Base-by-base conservation (phyloP, 805 yeast genomes). In the Teunomyces atbi region DNA sequence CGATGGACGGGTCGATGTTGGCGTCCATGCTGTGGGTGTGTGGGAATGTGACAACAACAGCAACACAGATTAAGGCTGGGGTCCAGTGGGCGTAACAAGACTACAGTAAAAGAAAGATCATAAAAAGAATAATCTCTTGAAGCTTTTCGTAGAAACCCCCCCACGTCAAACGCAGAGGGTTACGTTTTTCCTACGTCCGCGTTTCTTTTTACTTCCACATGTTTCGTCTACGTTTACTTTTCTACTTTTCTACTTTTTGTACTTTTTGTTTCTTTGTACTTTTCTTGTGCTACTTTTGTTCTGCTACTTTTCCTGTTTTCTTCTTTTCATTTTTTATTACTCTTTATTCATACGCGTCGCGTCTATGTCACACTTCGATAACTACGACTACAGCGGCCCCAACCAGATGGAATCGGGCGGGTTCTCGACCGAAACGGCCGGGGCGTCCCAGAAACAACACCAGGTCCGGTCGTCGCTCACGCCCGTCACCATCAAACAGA, bases 401-500 rank as follows among this genome's bases (percentile, higher is more conserved):
- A 47, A 42, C 40, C 51, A 23, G 11, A 23, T 43, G 39, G 59
- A 53, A 29, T 37, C 44, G 36, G 58, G 58, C 15, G 64, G 64
- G 13, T 59, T 56, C 45, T 50, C 44, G 29, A 37, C 42, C 11
- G 60, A 63, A 6, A 51, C 44, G 16, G 37, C 26, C 3, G 47
- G 41, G 23, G 48, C 53, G 15, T 55, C 64, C 29, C 68, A 64
- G 38, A 59, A 45, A 44, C 38, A 39, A 15, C 59, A 57, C 43
- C 62, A 54, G 27, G 29, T 48, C 5, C 59, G 70, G 27, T 52
- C 64, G 2, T 53, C 59, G 23, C 51, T 51, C 40, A 70, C 74
- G 3, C 91, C 95, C 2, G 89, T 85, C 10, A 86, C 95, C 1
- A 81, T 86, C 55, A 86, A 84, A 58, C 87, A 84, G 62, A 74